phyloP scores from a whole-genome alignment of 768 basidiomycete genomes.

The Pisolithus microcarpus region DNA sequence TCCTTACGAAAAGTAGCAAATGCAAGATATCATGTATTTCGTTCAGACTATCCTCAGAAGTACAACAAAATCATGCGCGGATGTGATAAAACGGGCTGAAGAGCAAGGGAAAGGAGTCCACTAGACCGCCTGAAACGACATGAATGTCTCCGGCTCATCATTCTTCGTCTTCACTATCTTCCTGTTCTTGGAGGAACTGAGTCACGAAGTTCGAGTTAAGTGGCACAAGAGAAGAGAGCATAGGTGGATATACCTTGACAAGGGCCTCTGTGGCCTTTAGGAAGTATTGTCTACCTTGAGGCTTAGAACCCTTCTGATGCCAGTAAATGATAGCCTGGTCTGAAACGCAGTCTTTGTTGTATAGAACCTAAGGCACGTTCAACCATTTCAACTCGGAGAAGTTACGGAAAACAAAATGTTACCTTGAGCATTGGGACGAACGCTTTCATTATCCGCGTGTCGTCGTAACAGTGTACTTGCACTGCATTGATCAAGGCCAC shows the following conservation, averaged over 20 bases:
- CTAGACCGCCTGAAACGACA: background rate
- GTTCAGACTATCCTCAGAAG: slow-evolving; percentile 11
- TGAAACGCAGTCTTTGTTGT: slow-evolving; percentile 92
- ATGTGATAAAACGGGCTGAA: background rate
- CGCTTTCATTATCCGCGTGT: slow-evolving; percentile 88
- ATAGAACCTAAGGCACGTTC: slow-evolving; percentile 62
- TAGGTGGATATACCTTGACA: slow-evolving; percentile 60
- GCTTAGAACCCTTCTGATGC: slow-evolving; percentile 94
- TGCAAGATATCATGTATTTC: slow-evolving; percentile 6
- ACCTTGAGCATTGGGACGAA: slow-evolving; percentile 95
- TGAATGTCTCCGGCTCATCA: slow-evolving; percentile 22
- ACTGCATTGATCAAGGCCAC: slow-evolving; percentile 93
- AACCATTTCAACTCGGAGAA: slow-evolving; percentile 5
- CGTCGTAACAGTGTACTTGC: slow-evolving; percentile 94
- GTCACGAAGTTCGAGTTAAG: background rate
- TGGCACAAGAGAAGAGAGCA: background rate
- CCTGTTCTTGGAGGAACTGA: slow-evolving; percentile 91
- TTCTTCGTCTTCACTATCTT: slow-evolving; percentile 69
- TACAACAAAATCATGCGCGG: background rate
- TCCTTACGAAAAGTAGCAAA: slow-evolving; percentile 3
- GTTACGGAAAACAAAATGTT: slow-evolving; percentile 2
- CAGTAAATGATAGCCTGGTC: slow-evolving; percentile 98
- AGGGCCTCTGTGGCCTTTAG: slow-evolving; percentile 79
- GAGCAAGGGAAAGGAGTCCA: background rate
- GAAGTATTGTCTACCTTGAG: slow-evolving; percentile 94